A percentile compares a stretch with the other conserved stretches of the same genome.
Evolutionary conservation across 805 yeast genomes (phyloP).

Genomic region (Lachancea lanzarotensis): DNA sequence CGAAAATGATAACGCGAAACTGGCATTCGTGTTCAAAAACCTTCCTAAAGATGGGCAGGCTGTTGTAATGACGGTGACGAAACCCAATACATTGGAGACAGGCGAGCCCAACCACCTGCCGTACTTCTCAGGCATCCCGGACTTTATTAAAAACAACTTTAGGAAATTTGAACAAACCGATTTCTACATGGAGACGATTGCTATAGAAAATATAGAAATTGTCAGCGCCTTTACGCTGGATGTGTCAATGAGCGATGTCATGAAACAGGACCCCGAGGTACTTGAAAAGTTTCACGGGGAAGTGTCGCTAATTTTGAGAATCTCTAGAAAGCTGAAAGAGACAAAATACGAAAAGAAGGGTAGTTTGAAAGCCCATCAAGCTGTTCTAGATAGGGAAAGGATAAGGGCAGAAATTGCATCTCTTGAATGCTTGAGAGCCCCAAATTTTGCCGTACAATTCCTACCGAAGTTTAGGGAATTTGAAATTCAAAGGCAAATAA

Average conservation of each 20-base stretch:
- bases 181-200: conserved; percentile 25
- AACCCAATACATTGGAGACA: conserved; percentile 22
- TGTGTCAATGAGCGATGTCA: conserved; percentile 22
- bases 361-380: conserved; percentile 28
- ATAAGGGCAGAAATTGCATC: conserved; percentile 17
- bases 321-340: conserved; percentile 21
- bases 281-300: conserved; percentile 20
- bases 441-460: conserved; percentile 41
- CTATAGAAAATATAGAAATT: conserved; percentile 27
- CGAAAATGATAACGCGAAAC: conserved; percentile 29
- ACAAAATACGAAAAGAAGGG: conserved; percentile 25
- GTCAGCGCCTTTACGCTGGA: conserved; percentile 23
- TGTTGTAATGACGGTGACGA: conserved; percentile 32
- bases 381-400: conserved; percentile 24
- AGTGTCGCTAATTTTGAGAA: conserved; percentile 18
- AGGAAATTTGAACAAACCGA: conserved; percentile 30
- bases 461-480: conserved; percentile 41
- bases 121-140: conserved; percentile 26
- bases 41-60: conserved; percentile 20
- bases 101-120: conserved; percentile 34
- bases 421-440: conserved; percentile 31
- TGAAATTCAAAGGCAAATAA: conserved; percentile 44
- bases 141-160: conserved; percentile 26
- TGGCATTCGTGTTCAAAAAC: conserved; percentile 49
- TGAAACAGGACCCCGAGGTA: conserved; percentile 26